Conservation (phyloP, 345 rosid genomes). For the Bretschneidera sinensis region DNA sequence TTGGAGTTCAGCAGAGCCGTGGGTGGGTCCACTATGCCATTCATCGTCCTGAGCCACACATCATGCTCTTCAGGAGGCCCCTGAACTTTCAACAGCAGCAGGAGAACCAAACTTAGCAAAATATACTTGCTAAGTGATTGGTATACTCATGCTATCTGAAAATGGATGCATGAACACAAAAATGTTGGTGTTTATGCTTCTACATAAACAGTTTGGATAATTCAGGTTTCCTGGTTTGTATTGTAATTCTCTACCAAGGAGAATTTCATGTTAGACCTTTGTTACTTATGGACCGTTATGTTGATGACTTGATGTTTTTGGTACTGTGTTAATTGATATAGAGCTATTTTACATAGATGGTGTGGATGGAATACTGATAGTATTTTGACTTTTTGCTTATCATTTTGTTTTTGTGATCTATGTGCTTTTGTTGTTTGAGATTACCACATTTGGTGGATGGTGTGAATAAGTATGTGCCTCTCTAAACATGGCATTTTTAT, state of each 20-base stretch:
- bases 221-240: slow-evolving; percentile 6
- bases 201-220: slow-evolving; percentile 1
- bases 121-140: slow-evolving; percentile 44
- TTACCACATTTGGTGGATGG: no score
- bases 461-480: no score
- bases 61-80: slow-evolving; percentile 93
- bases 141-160: neutral
- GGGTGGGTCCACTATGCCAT: slow-evolving; percentile 97
- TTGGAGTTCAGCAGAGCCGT: slow-evolving; percentile 96
- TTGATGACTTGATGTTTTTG: no score
- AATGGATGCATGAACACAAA: slow-evolving; percentile 7
- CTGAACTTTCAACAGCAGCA: slow-evolving; percentile 90
- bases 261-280: slow-evolving; percentile 12
- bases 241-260: slow-evolving; percentile 12
- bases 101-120: slow-evolving; percentile 61
- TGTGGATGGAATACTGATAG: no score
- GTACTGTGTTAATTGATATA: no score
- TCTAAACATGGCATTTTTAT: no score
- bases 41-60: slow-evolving; percentile 98
- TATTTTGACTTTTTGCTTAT: no score
- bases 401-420: no score
- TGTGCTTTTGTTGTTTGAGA: no score
- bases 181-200: neutral
- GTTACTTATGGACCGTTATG: no score
- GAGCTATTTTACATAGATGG: no score